Evolutionary conservation across 345 rosid species (phyloP), one percentile per base, ranked within the genome.

Genomic region (Combretum micranthum): DNA sequence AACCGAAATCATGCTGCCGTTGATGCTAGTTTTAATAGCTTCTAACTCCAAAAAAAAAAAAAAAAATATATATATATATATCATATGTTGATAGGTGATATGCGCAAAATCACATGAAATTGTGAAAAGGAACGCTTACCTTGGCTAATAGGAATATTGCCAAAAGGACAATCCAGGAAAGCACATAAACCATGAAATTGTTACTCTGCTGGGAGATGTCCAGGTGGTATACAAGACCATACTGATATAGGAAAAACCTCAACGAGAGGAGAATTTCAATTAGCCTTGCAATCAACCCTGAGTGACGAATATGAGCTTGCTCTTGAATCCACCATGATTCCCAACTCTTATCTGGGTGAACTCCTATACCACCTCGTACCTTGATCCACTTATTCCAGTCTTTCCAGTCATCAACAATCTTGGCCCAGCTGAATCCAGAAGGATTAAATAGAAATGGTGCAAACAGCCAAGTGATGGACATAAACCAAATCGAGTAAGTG

Each of bases 381-480:
- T 81, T 84, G 64, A 88, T 92, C 98, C 98, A 92, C 83, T 83
- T 88, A 69, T 88, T 92, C 98, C 96, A 92, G 37, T 87, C 95
- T 70, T 81, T 88, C 98, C 98, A 92, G 54, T 88, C 98, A 55
- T 86, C 95, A 18, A 92, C 96, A 56, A 92, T 84, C 60, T 81
- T 84, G 13, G 76, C 86, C 98, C 98, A 92, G n/a, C 57, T 62
- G 63, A 92, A 92, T 25, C 96, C 96, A 42, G 93, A 77, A 43
- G 96, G 98, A 71, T 92, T 92, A 62, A 92, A 92, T 57, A 92
- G 75, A 78, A 92, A 92, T 15, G 98, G 98, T 9, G 95, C 96
- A 57, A 80, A 83, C 75, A 88, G 72, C 98, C 98, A 92, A 64
- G 96, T 86, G 52, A 88, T 76, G 15, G 96, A 79, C 96, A 92